These are phyloP conservation scores for Aquanectria penicillioides DNA, from an alignment of 2,329 filamentous ascomycete genomes.

Conservation along the genomic window DNA sequence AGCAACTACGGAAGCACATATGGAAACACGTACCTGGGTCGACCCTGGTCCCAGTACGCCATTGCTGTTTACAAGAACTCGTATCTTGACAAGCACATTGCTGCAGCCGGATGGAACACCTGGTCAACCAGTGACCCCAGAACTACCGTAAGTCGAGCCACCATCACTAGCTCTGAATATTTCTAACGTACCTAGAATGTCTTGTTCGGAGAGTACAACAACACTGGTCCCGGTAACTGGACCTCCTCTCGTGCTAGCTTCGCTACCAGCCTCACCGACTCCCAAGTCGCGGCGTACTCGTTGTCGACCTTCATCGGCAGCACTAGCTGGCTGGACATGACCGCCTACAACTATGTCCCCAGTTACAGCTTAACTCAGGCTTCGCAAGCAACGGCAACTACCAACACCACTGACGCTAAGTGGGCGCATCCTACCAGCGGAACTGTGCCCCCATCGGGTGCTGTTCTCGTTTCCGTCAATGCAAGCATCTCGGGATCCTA, in stretches of 20 bases:
- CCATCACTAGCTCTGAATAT: not conserved
- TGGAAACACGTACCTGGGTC: slow-evolving; percentile 56
- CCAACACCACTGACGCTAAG: slow-evolving; percentile 36
- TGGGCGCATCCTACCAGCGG: slow-evolving; percentile 51
- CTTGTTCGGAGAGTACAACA: slow-evolving; percentile 67
- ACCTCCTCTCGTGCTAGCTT: slow-evolving; percentile 31
- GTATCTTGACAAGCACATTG: slow-evolving; percentile 52
- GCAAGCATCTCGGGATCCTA: slow-evolving; percentile 40
- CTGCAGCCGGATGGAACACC: slow-evolving; percentile 46
- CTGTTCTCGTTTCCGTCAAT: slow-evolving; percentile 52
- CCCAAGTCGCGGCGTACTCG: slow-evolving; percentile 31
- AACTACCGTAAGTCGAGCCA: slow-evolving; percentile 54
- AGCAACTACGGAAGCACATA: slow-evolving; percentile 39
- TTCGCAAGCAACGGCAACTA: slow-evolving; percentile 26
- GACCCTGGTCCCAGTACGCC: slow-evolving; percentile 58
- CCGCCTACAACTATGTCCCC: slow-evolving; percentile 33
- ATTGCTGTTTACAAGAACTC: slow-evolving; percentile 60
- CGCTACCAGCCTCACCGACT: slow-evolving; percentile 33
- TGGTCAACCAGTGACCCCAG: slow-evolving; percentile 66
- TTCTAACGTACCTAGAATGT: slow-evolving; percentile 45
- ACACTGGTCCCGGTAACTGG: slow-evolving; percentile 56
- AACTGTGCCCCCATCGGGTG: slow-evolving; percentile 50
- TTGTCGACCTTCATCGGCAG: slow-evolving; percentile 32
- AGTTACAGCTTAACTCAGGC: slow-evolving; percentile 28
- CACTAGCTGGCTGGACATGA: slow-evolving; percentile 38